Percentiles rank a stretch among this genome's conserved stretches.
Conservation (phyloP, 2,329 filamentous ascomycete genomes). For the Fusarium burgessii region DNA sequence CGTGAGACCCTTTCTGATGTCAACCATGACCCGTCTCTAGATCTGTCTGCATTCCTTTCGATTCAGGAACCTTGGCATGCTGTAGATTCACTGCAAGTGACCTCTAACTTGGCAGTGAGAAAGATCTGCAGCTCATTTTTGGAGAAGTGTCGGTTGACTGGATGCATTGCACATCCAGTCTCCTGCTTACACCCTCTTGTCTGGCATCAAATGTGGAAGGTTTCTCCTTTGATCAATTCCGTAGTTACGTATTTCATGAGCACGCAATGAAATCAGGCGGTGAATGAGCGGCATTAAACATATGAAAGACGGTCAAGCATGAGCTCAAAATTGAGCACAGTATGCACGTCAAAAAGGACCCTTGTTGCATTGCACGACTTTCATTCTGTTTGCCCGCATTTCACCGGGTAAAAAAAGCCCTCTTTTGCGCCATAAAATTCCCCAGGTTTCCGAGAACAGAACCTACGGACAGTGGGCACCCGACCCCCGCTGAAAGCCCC, state of each 20-base stretch:
- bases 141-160: neutral
- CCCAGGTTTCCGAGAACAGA: constrained; percentile 32
- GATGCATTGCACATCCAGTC: neutral
- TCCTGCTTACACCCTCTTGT: constrained; percentile 1
- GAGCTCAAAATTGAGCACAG: constrained; percentile 26
- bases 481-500: neutral
- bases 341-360: constrained; percentile 18
- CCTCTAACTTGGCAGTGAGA: constrained; percentile 13
- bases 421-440: constrained; percentile 22
- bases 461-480: neutral
- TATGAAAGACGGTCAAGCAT: constrained; percentile 37
- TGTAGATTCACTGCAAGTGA: constrained; percentile 19
- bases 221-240: neutral
- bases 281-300: constrained; percentile 33
- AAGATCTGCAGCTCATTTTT: constrained; percentile 16
- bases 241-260: neutral
- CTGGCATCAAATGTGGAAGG: constrained; percentile 4
- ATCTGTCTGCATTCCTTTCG: constrained; percentile 39
- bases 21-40: constrained; percentile 29
- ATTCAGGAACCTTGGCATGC: constrained; percentile 26
- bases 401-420: neutral
- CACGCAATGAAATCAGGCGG: constrained; percentile 22
- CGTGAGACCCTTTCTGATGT: constrained; percentile 34
- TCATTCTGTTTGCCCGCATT: neutral
- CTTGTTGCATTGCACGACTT: constrained; percentile 26